Percentiles rank a stretch among this genome's conserved stretches.
Conservation (phyloP, 768 basidiomycete species). For the Phlebiopsis gigantea region DNA sequence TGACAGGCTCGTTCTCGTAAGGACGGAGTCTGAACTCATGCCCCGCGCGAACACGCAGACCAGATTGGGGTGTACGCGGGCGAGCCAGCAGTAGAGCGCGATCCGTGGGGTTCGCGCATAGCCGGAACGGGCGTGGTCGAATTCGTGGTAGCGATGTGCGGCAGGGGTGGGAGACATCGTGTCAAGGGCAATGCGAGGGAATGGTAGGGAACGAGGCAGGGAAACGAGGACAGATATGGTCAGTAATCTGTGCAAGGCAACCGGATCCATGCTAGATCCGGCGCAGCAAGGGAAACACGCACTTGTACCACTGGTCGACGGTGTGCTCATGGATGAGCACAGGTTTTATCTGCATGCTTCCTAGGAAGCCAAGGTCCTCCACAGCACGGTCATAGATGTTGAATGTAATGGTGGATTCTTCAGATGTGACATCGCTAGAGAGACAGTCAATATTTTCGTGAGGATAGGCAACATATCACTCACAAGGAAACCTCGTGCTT, state of each 20-base stretch:
- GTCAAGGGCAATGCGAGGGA: not conserved
- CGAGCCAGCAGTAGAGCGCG: not conserved
- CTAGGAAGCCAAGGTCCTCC: constrained; percentile 84
- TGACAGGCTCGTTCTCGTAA: constrained; percentile 76
- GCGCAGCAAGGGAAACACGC: constrained; percentile 30
- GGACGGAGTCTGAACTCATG: constrained; percentile 54
- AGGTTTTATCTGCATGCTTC: constrained; percentile 88
- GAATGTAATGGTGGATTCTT: constrained; percentile 76
- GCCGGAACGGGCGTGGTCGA: not conserved
- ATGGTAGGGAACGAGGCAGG: constrained; percentile 8
- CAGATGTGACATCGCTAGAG: constrained; percentile 87
- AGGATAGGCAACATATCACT: constrained; percentile 32
- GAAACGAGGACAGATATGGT: constrained; percentile 2
- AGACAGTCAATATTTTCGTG: constrained; percentile 3
- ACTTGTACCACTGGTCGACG: constrained; percentile 98
- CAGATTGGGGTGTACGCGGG: not conserved
- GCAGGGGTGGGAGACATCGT: not conserved
- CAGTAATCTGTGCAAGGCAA: not conserved
- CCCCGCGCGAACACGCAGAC: constrained; percentile 14
- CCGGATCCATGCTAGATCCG: constrained; percentile 5
- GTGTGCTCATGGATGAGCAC: constrained; percentile 88
- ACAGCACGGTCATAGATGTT: constrained; percentile 89
- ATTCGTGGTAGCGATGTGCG: not conserved
- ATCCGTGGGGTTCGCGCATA: not conserved
- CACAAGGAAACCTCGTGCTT: constrained; percentile 99